A percentile compares a stretch with the other conserved stretches of the same genome.
Conservation (phyloP, 2,329 filamentous ascomycete species). For the Knufia petricola region DNA sequence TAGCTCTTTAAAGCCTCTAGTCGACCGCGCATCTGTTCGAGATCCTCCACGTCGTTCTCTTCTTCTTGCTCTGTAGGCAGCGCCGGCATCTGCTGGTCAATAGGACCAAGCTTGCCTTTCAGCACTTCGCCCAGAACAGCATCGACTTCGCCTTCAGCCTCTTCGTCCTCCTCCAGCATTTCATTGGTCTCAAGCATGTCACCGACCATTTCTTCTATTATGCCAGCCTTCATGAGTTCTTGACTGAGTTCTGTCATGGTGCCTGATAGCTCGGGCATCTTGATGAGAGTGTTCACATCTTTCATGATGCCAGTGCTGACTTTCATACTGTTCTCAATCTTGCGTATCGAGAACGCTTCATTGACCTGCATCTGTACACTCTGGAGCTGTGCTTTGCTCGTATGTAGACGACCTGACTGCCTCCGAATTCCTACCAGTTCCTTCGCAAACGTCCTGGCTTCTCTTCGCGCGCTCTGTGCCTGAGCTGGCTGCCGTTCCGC, state of each 20-base stretch:
- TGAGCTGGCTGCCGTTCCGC: constrained; percentile 71
- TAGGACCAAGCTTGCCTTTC: constrained; percentile 50
- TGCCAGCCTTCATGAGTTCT: constrained; percentile 87
- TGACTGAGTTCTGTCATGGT: constrained; percentile 83
- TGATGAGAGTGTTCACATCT: constrained; percentile 79
- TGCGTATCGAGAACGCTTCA: constrained; percentile 87
- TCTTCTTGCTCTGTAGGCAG: constrained; percentile 47
- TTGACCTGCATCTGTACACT: constrained; percentile 97
- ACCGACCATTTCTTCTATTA: constrained; percentile 95
- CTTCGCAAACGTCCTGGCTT: constrained; percentile 78
- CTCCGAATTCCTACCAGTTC: constrained; percentile 78
- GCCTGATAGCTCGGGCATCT: constrained; percentile 72
- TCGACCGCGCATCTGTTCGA: constrained; percentile 87
- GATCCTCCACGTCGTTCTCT: constrained; percentile 78
- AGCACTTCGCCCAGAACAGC: constrained; percentile 87
- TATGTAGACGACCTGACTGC: constrained; percentile 63
- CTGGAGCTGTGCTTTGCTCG: constrained; percentile 81
- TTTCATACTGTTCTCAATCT: constrained; percentile 87
- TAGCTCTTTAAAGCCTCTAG: constrained; percentile 85
- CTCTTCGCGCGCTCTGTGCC: constrained; percentile 65
- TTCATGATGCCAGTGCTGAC: constrained; percentile 91
- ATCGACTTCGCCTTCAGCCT: constrained; percentile 73
- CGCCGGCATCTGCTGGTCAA: constrained; percentile 19
- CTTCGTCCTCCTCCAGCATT: constrained; percentile 59
- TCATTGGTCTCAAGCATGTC: constrained; percentile 71